Evolutionary conservation across 345 rosid species (phyloP).

Genomic region (Eutrema heterophyllum): DNA sequence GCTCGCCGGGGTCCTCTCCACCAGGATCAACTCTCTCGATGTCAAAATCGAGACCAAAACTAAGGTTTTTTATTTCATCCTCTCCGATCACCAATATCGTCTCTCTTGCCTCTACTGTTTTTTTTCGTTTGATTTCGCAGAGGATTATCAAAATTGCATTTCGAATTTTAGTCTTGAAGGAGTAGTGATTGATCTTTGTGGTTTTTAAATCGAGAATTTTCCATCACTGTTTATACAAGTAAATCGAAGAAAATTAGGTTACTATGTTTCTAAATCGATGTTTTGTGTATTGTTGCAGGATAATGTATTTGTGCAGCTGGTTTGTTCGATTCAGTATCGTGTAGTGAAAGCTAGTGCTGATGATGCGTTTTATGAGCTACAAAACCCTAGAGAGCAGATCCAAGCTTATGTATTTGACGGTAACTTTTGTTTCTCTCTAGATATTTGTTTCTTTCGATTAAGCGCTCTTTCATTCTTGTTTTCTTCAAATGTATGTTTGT

Average conservation of each 20-base stretch:
- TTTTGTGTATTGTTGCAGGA: constrained; percentile 42
- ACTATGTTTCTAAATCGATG: neutral
- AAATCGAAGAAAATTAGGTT: neutral
- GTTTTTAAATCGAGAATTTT: too few relatives aligned
- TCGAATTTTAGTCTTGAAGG: neutral
- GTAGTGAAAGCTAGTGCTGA: constrained; percentile 70
- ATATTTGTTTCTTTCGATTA: neutral
- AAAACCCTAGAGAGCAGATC: constrained; percentile 90
- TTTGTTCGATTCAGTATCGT: constrained; percentile 92
- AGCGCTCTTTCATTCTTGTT: neutral
- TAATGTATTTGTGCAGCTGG: constrained; percentile 92
- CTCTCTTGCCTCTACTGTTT: neutral
- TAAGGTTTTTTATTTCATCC: constrained; percentile 39
- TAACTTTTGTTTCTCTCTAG: constrained; percentile 17
- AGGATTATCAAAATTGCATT: neutral
- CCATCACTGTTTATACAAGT: neutral
- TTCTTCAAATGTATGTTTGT: neutral
- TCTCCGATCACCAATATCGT: neutral
- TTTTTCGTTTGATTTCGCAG: neutral
- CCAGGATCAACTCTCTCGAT: constrained; percentile 81
- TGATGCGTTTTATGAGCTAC: constrained; percentile 96
- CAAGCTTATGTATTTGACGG: constrained; percentile 97
- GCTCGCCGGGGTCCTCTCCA: constrained; percentile 85
- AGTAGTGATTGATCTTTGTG: neutral
- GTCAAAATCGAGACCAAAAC: constrained; percentile 93